A percentile compares a stretch with the other conserved stretches of the same genome.
phyloP scores from a whole-genome alignment of 805 yeast genomes.

The Wickerhamomyces queroliae region DNA sequence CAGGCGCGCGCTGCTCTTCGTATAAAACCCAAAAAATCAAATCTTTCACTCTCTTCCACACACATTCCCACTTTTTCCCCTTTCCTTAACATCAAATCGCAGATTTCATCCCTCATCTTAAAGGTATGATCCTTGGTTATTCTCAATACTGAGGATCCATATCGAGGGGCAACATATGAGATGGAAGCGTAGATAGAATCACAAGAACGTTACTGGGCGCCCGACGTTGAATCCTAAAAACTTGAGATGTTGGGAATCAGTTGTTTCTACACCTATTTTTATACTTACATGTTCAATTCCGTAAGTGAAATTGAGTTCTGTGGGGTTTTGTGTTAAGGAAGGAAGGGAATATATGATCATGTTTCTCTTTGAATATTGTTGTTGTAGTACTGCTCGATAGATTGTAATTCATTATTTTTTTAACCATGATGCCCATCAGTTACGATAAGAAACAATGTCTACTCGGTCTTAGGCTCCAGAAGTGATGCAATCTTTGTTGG shows the following conservation, averaged over 20 bases:
- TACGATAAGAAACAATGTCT: too few species aligned
- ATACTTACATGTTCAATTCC: slow-evolving; percentile 1
- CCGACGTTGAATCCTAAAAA: slow-evolving; percentile 1
- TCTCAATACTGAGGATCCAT: background rate
- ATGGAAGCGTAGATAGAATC: slow-evolving; percentile 1
- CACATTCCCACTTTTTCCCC: background rate
- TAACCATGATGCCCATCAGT: too few species aligned
- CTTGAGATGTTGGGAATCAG: slow-evolving; percentile 34
- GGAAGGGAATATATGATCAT: too few species aligned
- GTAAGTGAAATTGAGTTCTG: too few species aligned
- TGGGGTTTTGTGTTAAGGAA: too few species aligned
- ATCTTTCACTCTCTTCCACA: too few species aligned
- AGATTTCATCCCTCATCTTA: background rate
- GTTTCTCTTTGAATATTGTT: too few species aligned
- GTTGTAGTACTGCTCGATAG: too few species aligned
- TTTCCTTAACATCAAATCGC: background rate
- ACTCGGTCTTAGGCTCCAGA: too few species aligned
- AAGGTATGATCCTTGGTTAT: background rate
- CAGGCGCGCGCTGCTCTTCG: background rate
- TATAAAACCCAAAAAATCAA: background rate
- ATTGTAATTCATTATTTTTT: too few species aligned
- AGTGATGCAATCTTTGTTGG: too few species aligned
- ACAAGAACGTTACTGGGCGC: slow-evolving; percentile 2
- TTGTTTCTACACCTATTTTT: slow-evolving; percentile 27
- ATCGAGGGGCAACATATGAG: background rate